Evolutionary conservation across 1,284 basidiomycete genomes (phyloP).

Genomic region (Rhodotorula sp.): DNA sequence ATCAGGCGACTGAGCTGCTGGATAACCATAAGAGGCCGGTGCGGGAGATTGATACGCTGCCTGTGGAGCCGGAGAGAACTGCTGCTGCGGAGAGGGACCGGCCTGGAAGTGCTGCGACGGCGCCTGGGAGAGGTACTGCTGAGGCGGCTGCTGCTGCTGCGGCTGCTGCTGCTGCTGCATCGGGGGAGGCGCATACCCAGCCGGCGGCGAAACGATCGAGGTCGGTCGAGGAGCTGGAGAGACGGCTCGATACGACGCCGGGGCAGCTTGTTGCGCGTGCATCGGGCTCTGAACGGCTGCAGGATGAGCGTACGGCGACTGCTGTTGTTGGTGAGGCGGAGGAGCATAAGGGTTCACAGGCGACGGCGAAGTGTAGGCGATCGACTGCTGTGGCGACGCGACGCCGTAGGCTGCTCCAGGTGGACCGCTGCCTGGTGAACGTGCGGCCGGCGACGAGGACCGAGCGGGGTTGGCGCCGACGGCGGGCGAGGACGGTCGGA

Average conservation of each 20-base stretch:
- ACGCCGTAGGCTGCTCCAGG: background rate
- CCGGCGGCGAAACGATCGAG: background rate
- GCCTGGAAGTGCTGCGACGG: slow-evolving; percentile 23
- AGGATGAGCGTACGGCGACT: slow-evolving; percentile 11
- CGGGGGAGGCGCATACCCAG: background rate
- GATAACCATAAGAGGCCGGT: slow-evolving; percentile 5
- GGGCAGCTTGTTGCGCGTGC: background rate
- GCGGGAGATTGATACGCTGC: slow-evolving; percentile 15
- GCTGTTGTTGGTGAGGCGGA: background rate
- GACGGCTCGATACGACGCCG: background rate
- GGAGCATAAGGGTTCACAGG: background rate
- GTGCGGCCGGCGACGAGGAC: background rate
- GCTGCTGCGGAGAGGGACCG: slow-evolving; percentile 22
- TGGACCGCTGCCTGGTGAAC: background rate
- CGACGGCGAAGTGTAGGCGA: background rate
- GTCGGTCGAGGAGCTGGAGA: background rate
- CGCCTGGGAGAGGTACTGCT: slow-evolving; percentile 11
- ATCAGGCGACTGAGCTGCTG: slow-evolving; percentile 39
- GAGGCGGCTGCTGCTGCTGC: background rate
- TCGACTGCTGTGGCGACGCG: background rate
- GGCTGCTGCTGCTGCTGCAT: slow-evolving; percentile 5
- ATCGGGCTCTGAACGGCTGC: background rate
- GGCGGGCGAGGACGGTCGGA: slow-evolving; percentile 14
- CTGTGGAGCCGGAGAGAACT: background rate
- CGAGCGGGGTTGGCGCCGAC: slow-evolving; percentile 3